A percentile compares a stretch with the other conserved stretches of the same genome.
phyloP scores from a whole-genome alignment of 352 stramenopile genomes.

The Globisporangium acanthophoron region DNA sequence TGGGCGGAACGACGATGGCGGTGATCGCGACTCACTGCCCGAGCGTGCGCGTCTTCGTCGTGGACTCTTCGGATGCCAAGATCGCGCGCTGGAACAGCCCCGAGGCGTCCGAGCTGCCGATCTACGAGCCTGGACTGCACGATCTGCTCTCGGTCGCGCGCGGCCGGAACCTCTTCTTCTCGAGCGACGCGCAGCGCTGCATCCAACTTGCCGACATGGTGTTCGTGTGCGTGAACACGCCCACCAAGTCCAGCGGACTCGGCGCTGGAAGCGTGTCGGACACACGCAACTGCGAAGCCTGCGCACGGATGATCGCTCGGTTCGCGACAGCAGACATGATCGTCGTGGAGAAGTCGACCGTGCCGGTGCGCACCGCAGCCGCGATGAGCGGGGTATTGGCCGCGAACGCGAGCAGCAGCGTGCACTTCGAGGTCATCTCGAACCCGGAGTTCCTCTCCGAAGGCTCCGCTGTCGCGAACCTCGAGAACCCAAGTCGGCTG shows the following conservation, averaged over 20 bases:
- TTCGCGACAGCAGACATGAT: slow-evolving; percentile 95
- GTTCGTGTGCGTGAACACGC: slow-evolving; percentile 99
- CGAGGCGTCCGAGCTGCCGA: slow-evolving; percentile 87
- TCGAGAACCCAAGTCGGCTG: slow-evolving; percentile 94
- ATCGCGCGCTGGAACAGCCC: slow-evolving; percentile 98
- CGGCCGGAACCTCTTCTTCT: slow-evolving; percentile 98
- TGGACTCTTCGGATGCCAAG: slow-evolving; percentile 94
- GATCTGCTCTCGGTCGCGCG: slow-evolving; percentile 91
- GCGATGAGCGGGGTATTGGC: slow-evolving; percentile 94
- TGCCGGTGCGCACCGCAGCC: slow-evolving; percentile 98
- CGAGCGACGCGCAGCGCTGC: slow-evolving; percentile 95
- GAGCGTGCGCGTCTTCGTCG: slow-evolving; percentile 96
- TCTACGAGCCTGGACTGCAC: slow-evolving; percentile 98
- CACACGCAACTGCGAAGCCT: slow-evolving; percentile 99
- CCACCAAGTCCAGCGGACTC: slow-evolving; percentile 97
- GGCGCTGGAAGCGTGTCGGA: slow-evolving; percentile 97
- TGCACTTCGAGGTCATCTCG: slow-evolving; percentile 96
- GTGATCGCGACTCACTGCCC: slow-evolving; percentile 98
- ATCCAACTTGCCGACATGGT: slow-evolving; percentile 98
- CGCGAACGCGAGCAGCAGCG: slow-evolving; percentile 88
- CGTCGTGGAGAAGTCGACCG: slow-evolving; percentile 99
- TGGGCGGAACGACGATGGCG: slow-evolving; percentile 99
- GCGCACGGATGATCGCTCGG: slow-evolving; percentile 96
- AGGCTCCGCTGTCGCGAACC: slow-evolving; percentile 96
- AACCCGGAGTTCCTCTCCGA: slow-evolving; percentile 99